Percentiles rank a stretch among this genome's conserved stretches.
These are phyloP conservation scores for Thalassiosira mediterranea DNA, from an alignment of 352 stramenopile genomes.

Conservation along the genomic window DNA sequence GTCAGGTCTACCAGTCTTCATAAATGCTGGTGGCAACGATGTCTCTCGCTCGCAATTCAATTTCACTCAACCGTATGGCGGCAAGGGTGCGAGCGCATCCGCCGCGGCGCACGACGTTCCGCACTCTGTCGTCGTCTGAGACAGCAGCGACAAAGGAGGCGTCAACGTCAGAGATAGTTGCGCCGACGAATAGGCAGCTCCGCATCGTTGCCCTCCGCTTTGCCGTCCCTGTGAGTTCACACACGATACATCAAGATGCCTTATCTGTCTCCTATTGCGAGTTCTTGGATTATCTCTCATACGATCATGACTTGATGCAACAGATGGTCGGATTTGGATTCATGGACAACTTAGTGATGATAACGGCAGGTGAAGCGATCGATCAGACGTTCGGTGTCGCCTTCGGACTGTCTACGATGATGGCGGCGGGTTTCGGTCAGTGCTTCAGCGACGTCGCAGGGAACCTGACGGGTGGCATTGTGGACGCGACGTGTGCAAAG, in stretches of 20 bases:
- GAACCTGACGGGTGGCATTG: slow-evolving; percentile 51
- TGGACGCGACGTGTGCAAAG: slow-evolving; percentile 51
- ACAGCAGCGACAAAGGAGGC: neutral
- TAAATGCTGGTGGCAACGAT: too few relatives aligned
- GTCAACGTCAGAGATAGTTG: neutral
- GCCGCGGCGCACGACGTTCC: too few relatives aligned
- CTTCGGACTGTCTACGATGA: slow-evolving; percentile 61
- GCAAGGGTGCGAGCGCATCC: too few relatives aligned
- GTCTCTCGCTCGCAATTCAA: too few relatives aligned
- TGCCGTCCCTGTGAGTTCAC: too few relatives aligned
- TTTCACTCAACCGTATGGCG: too few relatives aligned
- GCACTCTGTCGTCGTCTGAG: neutral
- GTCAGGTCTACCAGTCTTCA: too few relatives aligned
- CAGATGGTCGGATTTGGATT: slow-evolving; percentile 69
- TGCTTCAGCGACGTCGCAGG: slow-evolving; percentile 60
- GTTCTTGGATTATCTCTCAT: neutral
- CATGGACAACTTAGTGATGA: slow-evolving; percentile 77
- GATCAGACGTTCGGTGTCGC: slow-evolving; percentile 58
- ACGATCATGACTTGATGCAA: neutral
- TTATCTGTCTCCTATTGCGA: neutral
- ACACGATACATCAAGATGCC: too few relatives aligned
- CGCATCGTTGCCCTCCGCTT: slow-evolving; percentile 40
- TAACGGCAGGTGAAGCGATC: slow-evolving; percentile 63
- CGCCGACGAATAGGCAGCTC: slow-evolving; percentile 48
- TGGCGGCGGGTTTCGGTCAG: slow-evolving; percentile 67